These are phyloP conservation scores for Piromyces finnis DNA, from an alignment of 192 early-diverging fungal genomes.

Conservation along the genomic window DNA sequence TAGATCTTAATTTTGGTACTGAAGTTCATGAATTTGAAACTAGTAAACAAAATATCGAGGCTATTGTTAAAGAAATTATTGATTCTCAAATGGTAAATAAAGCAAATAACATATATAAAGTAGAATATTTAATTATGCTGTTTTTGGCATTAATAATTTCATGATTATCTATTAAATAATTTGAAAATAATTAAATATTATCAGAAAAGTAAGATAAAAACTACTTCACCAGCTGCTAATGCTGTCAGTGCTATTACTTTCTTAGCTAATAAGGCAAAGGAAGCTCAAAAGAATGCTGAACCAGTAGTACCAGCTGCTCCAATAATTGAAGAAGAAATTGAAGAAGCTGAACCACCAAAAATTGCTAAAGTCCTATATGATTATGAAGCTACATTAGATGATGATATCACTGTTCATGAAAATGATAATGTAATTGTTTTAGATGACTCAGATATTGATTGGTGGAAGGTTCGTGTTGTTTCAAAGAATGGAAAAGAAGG, in stretches of 20 bases:
- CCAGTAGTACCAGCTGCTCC: not conserved
- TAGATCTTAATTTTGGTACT: conserved; percentile 15
- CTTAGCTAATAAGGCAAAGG: not conserved
- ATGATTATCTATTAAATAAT: too few species aligned
- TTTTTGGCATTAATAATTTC: too few species aligned
- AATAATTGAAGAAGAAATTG: not conserved
- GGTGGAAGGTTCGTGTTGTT: conserved; percentile 73
- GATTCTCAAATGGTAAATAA: not conserved
- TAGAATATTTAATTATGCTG: too few species aligned
- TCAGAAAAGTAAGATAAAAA: not conserved
- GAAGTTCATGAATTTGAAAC: conserved; percentile 26
- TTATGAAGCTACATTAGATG: conserved; percentile 64
- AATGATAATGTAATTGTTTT: conserved; percentile 74
- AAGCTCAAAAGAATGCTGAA: not conserved
- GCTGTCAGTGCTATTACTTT: not conserved
- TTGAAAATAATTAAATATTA: too few species aligned
- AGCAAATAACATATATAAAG: too few species aligned
- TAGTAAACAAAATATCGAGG: conserved; percentile 20
- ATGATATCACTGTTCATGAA: conserved; percentile 72
- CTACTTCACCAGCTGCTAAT: not conserved
- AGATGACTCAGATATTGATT: conserved; percentile 76
- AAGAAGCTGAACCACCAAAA: conserved; percentile 5
- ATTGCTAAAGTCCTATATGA: conserved; percentile 66
- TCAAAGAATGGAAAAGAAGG: conserved; percentile 39
- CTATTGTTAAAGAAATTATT: conserved; percentile 8